Evolutionary conservation across 768 basidiomycete species (phyloP).

Genomic region (Agrocybe praecox): DNA sequence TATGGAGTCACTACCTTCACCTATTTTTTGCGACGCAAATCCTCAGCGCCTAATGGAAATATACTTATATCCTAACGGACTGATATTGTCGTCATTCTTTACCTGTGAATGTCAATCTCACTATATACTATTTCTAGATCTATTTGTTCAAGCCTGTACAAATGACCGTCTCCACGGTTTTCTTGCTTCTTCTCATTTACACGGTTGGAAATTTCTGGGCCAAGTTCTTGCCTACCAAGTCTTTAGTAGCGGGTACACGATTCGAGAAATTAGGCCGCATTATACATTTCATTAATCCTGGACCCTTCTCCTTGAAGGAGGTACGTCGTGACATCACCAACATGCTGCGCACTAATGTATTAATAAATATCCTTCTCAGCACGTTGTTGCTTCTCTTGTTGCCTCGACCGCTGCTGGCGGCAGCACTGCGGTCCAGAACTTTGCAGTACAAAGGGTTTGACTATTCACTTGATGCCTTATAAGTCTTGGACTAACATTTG

Average conservation of each 20-base stretch:
- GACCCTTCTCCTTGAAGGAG: conserved; percentile 61
- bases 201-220: conserved; percentile 54
- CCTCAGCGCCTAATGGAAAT: too few relatives aligned
- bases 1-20: conserved; percentile 24
- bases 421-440: conserved; percentile 58
- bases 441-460: conserved; percentile 57
- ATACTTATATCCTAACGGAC: too few relatives aligned
- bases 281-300: conserved; percentile 56
- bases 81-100: too few relatives aligned
- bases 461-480: neutral
- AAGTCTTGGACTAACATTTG: neutral
- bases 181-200: conserved; percentile 57
- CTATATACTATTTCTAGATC: conserved; percentile 37
- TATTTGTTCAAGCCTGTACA: conserved; percentile 62
- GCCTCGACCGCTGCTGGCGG: conserved; percentile 58
- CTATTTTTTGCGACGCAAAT: neutral
- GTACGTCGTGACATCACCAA: conserved; percentile 27
- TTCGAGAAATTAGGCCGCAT: conserved; percentile 40
- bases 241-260: conserved; percentile 46
- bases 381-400: conserved; percentile 57
- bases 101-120: too few relatives aligned
- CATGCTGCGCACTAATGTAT: too few relatives aligned
- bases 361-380: conserved; percentile 32
- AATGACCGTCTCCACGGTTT: conserved; percentile 54
- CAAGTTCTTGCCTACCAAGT: conserved; percentile 40